Conservation (phyloP, 2,329 filamentous ascomycete genomes). For the Hypoxylon sp. region DNA sequence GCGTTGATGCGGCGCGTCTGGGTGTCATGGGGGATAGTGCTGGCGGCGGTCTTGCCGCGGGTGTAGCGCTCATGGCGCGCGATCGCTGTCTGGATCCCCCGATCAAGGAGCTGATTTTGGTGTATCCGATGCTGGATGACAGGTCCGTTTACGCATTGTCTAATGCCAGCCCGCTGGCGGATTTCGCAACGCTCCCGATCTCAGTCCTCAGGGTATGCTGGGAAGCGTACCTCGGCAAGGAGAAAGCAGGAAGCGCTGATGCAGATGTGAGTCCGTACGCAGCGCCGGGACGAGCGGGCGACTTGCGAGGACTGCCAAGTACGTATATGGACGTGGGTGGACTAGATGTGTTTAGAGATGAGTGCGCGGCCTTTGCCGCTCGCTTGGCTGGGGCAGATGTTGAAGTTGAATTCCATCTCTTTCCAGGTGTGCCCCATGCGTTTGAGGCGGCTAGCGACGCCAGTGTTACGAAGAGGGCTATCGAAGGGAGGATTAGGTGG, state of each 20-base stretch:
- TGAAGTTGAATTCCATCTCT: conserved; percentile 51
- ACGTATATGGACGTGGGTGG: conserved; percentile 51
- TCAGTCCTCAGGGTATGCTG: conserved; percentile 40
- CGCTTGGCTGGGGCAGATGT: conserved; percentile 46
- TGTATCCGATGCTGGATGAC: conserved; percentile 57
- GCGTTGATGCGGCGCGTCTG: conserved; percentile 61
- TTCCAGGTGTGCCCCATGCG: conserved; percentile 48
- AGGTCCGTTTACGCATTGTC: conserved; percentile 31
- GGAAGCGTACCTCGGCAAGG: conserved; percentile 44
- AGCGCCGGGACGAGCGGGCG: conserved; percentile 45
- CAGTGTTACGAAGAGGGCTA: conserved; percentile 33
- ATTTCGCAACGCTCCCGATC: conserved; percentile 33
- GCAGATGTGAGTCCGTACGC: conserved; percentile 46
- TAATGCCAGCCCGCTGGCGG: conserved; percentile 24
- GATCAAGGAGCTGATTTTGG: conserved; percentile 52
- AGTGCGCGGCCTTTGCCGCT: conserved; percentile 46
- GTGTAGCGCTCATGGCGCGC: conserved; percentile 62
- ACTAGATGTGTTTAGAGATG: conserved; percentile 50
- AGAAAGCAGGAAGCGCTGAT: conserved; percentile 36
- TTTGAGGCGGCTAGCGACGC: conserved; percentile 43
- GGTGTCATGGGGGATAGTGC: conserved; percentile 68
- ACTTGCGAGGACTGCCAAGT: conserved; percentile 48
- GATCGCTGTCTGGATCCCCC: conserved; percentile 50
- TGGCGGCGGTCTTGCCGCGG: conserved; percentile 67
- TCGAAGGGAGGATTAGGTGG: conserved; percentile 38